Evolutionary conservation across 2,329 filamentous ascomycete genomes (phyloP).

Genomic region (Neurospora sp.): DNA sequence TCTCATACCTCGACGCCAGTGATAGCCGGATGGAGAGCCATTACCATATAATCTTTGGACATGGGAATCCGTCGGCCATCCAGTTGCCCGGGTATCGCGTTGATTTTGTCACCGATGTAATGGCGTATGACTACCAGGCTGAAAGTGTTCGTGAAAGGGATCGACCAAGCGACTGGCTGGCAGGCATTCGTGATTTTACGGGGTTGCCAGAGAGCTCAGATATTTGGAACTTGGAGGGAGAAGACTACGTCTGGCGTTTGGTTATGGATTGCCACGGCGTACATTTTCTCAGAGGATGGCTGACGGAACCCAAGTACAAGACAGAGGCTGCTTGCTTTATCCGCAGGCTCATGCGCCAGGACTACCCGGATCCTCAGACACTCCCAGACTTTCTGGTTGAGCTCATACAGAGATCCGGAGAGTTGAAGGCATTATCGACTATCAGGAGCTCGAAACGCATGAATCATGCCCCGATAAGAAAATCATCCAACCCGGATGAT

Average conservation of each 20-base stretch:
- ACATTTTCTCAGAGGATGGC: too few relatives aligned
- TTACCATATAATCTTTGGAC: background rate
- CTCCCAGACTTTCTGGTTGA: too few relatives aligned
- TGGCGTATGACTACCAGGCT: background rate
- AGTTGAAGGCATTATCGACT: too few relatives aligned
- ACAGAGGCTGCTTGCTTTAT: background rate
- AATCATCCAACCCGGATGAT: too few relatives aligned
- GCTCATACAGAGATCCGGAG: too few relatives aligned
- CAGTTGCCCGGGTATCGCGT: background rate
- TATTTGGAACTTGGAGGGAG: background rate
- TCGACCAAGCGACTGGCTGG: background rate
- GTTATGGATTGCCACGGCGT: too few relatives aligned
- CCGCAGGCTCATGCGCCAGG: background rate
- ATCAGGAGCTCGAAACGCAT: too few relatives aligned
- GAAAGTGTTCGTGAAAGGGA: fast-evolving
- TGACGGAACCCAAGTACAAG: too few relatives aligned
- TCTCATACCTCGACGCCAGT: background rate
- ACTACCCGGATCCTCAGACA: background rate
- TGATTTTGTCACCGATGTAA: background rate
- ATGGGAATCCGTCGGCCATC: background rate
- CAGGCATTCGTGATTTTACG: fast-evolving
- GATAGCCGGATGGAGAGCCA: background rate
- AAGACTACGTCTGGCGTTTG: background rate
- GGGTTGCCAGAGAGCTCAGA: background rate
- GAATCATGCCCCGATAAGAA: too few relatives aligned